phyloP scores from a whole-genome alignment of 1,139 yeast species.

The Neolecta irregularis region DNA sequence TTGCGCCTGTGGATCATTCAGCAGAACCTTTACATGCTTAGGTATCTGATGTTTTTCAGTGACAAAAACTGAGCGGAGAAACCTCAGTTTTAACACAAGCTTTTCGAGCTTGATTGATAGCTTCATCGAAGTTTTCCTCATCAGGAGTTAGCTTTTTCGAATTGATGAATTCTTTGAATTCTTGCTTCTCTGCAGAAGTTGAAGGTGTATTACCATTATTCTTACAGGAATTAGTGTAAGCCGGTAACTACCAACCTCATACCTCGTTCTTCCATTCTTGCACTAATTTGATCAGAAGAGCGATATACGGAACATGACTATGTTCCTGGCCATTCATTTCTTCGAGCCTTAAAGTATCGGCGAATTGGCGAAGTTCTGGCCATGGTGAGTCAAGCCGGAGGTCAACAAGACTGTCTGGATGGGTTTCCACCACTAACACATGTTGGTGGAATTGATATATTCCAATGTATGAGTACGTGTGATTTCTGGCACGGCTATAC shows the following conservation, averaged over 20 bases:
- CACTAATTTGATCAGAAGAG: slow-evolving; percentile 45
- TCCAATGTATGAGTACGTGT: slow-evolving; percentile 21
- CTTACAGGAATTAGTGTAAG: slow-evolving; percentile 3
- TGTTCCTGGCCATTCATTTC: slow-evolving; percentile 36
- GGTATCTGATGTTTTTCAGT: slow-evolving; percentile 29
- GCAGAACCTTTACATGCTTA: slow-evolving; percentile 20
- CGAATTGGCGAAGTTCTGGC: slow-evolving; percentile 45
- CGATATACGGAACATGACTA: slow-evolving; percentile 60
- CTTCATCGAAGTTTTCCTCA: slow-evolving; percentile 60
- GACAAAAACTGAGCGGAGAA: background rate
- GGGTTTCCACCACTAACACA: slow-evolving; percentile 48
- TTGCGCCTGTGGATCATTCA: slow-evolving; percentile 16
- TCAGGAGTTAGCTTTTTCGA: slow-evolving; percentile 22
- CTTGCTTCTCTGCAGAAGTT: slow-evolving; percentile 33
- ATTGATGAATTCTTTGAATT: slow-evolving; percentile 31
- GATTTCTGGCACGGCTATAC: slow-evolving; percentile 39
- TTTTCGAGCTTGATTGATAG: slow-evolving; percentile 42
- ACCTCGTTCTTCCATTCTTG: slow-evolving; percentile 29
- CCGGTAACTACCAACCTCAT: background rate
- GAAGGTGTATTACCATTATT: slow-evolving; percentile 30
- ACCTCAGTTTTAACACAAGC: slow-evolving; percentile 15
- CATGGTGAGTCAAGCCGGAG: slow-evolving; percentile 62
- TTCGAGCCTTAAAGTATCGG: slow-evolving; percentile 37
- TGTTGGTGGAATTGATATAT: background rate
- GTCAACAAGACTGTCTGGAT: slow-evolving; percentile 50